Conservation (phyloP, 2,329 filamentous ascomycete species). For the Fusarium napiforme region DNA sequence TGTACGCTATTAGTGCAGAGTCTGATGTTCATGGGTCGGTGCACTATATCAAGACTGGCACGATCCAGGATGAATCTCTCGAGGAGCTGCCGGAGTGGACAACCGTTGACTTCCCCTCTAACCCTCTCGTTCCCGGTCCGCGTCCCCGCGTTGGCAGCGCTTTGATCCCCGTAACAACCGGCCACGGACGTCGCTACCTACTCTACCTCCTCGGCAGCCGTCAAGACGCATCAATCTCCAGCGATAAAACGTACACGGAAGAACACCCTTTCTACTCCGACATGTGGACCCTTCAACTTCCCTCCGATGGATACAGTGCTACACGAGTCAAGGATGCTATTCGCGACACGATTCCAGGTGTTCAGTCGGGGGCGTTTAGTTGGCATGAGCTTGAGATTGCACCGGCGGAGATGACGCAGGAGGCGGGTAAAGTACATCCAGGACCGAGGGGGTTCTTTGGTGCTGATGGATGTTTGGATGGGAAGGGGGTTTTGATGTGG, state of each 20-base stretch:
- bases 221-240: conserved; percentile 3
- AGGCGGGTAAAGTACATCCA: conserved; percentile 34
- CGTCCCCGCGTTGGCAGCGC: conserved; percentile 34
- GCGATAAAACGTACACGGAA: conserved; percentile 14
- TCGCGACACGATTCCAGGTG: conserved; percentile 16
- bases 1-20: conserved; percentile 32
- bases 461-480: conserved; percentile 23
- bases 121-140: conserved; percentile 22
- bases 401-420: conserved; percentile 27
- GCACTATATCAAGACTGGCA: conserved; percentile 19
- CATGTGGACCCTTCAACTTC: conserved; percentile 36
- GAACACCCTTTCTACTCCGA: conserved; percentile 33
- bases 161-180: conserved; percentile 22
- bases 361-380: conserved; percentile 26
- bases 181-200: conserved; percentile 24
- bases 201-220: conserved; percentile 36
- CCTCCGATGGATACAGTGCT: conserved; percentile 16
- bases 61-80: conserved; percentile 12
- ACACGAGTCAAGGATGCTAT: conserved; percentile 28
- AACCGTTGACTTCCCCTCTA: conserved; percentile 30
- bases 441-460: conserved; percentile 37
- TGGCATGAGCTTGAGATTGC: conserved; percentile 39
- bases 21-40: conserved; percentile 29
- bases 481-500: conserved; percentile 30
- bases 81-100: conserved; percentile 9